Conservation (phyloP, 208 protist species). For the Crithidia mellificae region DNA sequence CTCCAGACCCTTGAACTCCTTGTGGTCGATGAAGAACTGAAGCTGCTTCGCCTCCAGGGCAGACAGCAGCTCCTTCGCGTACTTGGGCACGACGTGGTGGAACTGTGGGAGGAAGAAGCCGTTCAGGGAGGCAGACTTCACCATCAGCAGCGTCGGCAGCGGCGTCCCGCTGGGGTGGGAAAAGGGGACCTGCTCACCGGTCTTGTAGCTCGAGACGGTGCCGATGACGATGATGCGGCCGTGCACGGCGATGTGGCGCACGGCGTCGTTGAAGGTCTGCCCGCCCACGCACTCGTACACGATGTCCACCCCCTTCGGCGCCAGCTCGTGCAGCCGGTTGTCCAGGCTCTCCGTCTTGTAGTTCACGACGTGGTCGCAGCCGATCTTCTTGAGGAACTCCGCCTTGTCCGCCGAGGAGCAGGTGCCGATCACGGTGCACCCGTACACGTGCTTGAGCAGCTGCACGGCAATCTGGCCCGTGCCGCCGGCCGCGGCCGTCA, state of each 20-base stretch:
- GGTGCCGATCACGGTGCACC: conserved; percentile 86
- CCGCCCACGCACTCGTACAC: conserved; percentile 90
- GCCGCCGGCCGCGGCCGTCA: conserved; percentile 85
- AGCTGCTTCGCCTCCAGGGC: conserved; percentile 24
- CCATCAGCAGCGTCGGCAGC: conserved; percentile 31
- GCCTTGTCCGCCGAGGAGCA: conserved; percentile 72
- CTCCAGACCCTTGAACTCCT: conserved; percentile 59
- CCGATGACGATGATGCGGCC: conserved; percentile 82
- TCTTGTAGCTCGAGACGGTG: conserved; percentile 70
- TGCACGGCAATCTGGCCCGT: conserved; percentile 90
- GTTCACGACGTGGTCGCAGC: conserved; percentile 86
- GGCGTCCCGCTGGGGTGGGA: conserved; percentile 22
- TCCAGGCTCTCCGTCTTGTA: conserved; percentile 73
- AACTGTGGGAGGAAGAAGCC: conserved; percentile 60
- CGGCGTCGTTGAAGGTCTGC: conserved; percentile 65
- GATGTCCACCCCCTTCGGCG: conserved; percentile 77
- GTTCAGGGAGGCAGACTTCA: conserved; percentile 39
- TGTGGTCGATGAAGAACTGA: conserved; percentile 41
- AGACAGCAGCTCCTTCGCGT: conserved; percentile 36
- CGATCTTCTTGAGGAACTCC: conserved; percentile 72
- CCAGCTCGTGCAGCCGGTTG: conserved; percentile 43
- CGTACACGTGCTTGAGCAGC: conserved; percentile 82
- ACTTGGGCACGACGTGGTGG: conserved; percentile 19
- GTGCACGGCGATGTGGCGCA: conserved; percentile 64
- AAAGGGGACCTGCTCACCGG: conserved; percentile 33